A percentile compares a stretch with the other conserved stretches of the same genome.
phyloP scores from a whole-genome alignment of 805 yeast species.

The Phaffomyces antillensis region DNA sequence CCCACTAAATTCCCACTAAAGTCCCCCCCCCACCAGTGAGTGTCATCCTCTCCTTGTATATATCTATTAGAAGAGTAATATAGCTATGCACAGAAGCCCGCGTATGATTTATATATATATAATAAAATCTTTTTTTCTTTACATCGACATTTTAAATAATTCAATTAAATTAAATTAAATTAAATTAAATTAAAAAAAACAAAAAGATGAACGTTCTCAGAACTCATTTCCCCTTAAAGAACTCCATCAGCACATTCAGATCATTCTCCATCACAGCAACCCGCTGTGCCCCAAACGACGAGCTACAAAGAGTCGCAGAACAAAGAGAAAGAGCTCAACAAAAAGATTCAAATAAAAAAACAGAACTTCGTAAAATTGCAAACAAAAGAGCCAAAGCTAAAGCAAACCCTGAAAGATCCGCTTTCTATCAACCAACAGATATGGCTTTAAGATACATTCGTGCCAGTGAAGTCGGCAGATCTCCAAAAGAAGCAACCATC shows the following conservation, averaged over 20 bases:
- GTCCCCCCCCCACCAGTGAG: no score
- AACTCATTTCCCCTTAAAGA: neutral
- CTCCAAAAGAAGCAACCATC: slow-evolving; percentile 62
- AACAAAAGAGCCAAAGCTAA: slow-evolving; percentile 33
- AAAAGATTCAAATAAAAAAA: slow-evolving; percentile 23
- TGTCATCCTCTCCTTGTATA: no score
- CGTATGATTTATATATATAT: no score
- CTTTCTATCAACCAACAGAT: slow-evolving; percentile 65
- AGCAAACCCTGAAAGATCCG: slow-evolving; percentile 39
- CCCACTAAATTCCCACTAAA: no score
- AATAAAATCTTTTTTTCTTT: no score
- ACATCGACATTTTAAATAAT: no score
- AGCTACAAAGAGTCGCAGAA: slow-evolving; percentile 22
- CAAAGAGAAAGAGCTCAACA: slow-evolving; percentile 23
- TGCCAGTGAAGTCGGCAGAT: slow-evolving; percentile 87
- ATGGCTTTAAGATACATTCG: slow-evolving; percentile 71
- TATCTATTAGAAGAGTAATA: no score
- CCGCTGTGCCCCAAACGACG: slow-evolving; percentile 21
- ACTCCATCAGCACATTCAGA: slow-evolving; percentile 2
- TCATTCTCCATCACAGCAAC: slow-evolving; percentile 10
- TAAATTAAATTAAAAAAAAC: no score
- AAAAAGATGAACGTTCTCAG: slow-evolving; percentile 1
- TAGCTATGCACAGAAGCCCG: no score
- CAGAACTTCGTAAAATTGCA: slow-evolving; percentile 30
- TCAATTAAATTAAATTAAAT: no score